phyloP scores from a whole-genome alignment of 2,329 filamentous ascomycete species.

The Ascosphaera acerosa region DNA sequence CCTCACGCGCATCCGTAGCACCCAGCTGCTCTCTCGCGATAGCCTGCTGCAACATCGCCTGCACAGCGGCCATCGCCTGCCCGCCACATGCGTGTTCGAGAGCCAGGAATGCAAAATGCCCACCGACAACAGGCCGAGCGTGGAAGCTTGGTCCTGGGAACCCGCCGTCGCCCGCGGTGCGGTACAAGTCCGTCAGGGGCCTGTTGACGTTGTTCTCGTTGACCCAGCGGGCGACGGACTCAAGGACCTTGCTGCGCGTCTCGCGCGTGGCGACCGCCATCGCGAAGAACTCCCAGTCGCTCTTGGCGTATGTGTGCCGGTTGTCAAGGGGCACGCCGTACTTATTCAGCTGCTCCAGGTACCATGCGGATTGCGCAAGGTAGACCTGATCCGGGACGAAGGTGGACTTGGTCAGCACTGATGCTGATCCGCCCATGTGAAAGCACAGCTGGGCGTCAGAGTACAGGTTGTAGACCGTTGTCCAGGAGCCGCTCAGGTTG shows the following conservation, averaged over 20 bases:
- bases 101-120: slow-evolving; percentile 67
- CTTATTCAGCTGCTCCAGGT: slow-evolving; percentile 48
- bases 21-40: slow-evolving; percentile 6
- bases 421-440: slow-evolving; percentile 29
- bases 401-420: slow-evolving; percentile 14
- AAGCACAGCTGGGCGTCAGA: slow-evolving; percentile 61
- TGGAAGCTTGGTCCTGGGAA: slow-evolving; percentile 56
- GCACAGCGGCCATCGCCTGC: slow-evolving; percentile 32
- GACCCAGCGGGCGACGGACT: slow-evolving; percentile 53
- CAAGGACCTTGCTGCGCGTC: slow-evolving; percentile 44
- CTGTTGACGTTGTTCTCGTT: slow-evolving; percentile 58
- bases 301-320: slow-evolving; percentile 65
- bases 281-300: slow-evolving; percentile 77
- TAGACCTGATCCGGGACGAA: slow-evolving; percentile 59
- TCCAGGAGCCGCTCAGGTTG: slow-evolving; percentile 58
- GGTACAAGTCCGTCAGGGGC: slow-evolving; percentile 59
- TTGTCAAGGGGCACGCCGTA: slow-evolving; percentile 66
- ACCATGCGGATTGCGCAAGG: slow-evolving; percentile 57
- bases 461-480: slow-evolving; percentile 66
- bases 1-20: background rate
- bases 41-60: slow-evolving; percentile 12
- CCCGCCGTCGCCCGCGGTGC: slow-evolving; percentile 50
- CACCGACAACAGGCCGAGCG: slow-evolving; percentile 59
- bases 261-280: slow-evolving; percentile 47
- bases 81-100: slow-evolving; percentile 56